Evolutionary conservation across 768 basidiomycete species (phyloP), one percentile per base, ranked within the genome.

Genomic region (Mycena metata): DNA sequence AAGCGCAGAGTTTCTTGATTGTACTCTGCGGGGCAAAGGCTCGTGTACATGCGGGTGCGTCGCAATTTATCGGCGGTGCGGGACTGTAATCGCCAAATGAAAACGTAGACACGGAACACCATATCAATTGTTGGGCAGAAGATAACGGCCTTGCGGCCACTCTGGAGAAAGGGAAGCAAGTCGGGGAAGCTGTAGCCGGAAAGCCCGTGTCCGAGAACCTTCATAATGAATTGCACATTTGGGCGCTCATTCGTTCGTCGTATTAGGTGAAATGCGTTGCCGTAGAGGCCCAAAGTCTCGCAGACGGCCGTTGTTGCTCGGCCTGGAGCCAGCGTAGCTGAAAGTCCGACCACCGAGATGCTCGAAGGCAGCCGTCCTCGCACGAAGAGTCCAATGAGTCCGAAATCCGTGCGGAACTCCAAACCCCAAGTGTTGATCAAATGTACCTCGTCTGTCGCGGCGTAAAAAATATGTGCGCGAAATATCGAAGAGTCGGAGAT

Each of bases 171-270:
- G 26, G 26, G 52, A 36, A 39, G 52, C 7, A 36, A 12, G 36
- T 36, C 36, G 7, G 36, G 36, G 36, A 36, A 36, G 6, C 12
- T 12, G 36, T 55, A 55, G 26, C 52, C 52, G 16, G 52, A 7
- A 30, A 55, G 26, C 23, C 52, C 52, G 33, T 55, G 52, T 11
- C 6, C 19, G 5, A 55, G 35, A 36, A 17, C 19, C 19, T 55
- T 5, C 13, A 55, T 33, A 13, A 9, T 35, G 12, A 36, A 36
- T 6, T 36, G 36, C 7, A 36, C 12, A 36, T 36, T 36, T 12
- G 36, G 36, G 36, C 52, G 26, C 33, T 55, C 52, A 30, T 55
- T 55, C 52, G 52, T 55, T 15, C 52, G 52, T 12, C 35, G 52
- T 3, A 55, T 55, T 13, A 55, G 33, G 19, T 55, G 52, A n/a